Conservation (phyloP, 2,329 filamentous ascomycete genomes). For the Colletotrichum phormii region DNA sequence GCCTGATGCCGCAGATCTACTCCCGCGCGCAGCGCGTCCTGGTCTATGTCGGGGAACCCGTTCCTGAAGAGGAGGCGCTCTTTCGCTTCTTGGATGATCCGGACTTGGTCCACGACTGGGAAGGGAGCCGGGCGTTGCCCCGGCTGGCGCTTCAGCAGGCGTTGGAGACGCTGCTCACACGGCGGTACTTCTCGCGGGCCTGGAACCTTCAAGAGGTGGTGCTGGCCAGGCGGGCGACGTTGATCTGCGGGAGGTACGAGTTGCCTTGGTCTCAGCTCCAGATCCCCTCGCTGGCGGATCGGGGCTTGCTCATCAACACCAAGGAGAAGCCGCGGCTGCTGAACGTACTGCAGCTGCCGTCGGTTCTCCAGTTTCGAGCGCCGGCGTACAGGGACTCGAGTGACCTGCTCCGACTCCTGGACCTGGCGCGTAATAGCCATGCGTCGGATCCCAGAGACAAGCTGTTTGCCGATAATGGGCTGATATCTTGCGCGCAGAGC, state of each 20-base stretch:
- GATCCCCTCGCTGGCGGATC: background rate
- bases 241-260: background rate
- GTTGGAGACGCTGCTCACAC: background rate
- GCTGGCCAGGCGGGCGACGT: conserved; percentile 27
- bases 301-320: background rate
- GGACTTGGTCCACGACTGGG: too few relatives aligned
- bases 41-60: conserved; percentile 39
- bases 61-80: conserved; percentile 8
- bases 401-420: conserved; percentile 4
- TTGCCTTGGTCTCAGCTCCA: conserved; percentile 20
- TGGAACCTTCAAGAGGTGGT: conserved; percentile 44
- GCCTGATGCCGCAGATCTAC: conserved; percentile 37
- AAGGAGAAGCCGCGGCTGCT: background rate
- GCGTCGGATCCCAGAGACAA: conserved; percentile 43
- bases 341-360: background rate
- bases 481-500: conserved; percentile 38
- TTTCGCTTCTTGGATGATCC: background rate
- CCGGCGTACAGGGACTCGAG: conserved; percentile 7
- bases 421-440: background rate
- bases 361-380: background rate
- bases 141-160: background rate
- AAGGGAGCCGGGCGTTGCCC: too few relatives aligned
- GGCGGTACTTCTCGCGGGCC: conserved; percentile 12
- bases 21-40: conserved; percentile 25
- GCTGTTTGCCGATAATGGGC: conserved; percentile 41